phyloP scores from a whole-genome alignment of 768 basidiomycete species.

The Psilocybe cyanescens region DNA sequence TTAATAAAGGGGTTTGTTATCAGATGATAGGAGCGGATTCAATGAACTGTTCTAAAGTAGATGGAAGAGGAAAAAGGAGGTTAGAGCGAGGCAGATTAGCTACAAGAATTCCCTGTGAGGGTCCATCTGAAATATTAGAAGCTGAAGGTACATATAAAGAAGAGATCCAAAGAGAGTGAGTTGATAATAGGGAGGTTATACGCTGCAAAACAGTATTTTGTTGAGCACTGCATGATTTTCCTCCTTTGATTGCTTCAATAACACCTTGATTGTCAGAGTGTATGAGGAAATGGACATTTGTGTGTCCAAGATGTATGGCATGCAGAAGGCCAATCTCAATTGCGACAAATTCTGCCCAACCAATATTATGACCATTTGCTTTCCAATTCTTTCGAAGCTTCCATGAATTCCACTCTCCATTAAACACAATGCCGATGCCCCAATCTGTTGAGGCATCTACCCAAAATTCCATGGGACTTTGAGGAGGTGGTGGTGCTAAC shows the following conservation, averaged over 20 bases:
- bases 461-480: slow-evolving; percentile 21
- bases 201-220: slow-evolving; percentile 32
- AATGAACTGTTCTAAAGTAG: not conserved
- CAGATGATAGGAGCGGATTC: not conserved
- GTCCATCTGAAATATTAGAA: slow-evolving; percentile 22
- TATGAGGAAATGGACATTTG: slow-evolving; percentile 31
- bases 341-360: slow-evolving; percentile 46
- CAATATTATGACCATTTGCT: slow-evolving; percentile 33
- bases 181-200: slow-evolving; percentile 26
- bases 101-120: slow-evolving; percentile 22
- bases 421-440: slow-evolving; percentile 37
- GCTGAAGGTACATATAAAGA: slow-evolving; percentile 28
- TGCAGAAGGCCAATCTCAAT: slow-evolving; percentile 36
- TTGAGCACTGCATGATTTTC: slow-evolving; percentile 27
- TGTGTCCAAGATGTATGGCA: slow-evolving; percentile 20
- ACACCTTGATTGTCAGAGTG: slow-evolving; percentile 41
- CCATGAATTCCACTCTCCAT: slow-evolving; percentile 37
- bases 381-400: slow-evolving; percentile 29
- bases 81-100: not conserved
- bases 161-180: slow-evolving; percentile 28
- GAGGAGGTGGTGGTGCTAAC: slow-evolving; percentile 15
- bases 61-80: not conserved
- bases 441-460: slow-evolving; percentile 41
- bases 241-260: slow-evolving; percentile 25
- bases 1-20: not conserved